Evolutionary conservation across 2,329 filamentous ascomycete species (phyloP), one percentile per base, ranked within the genome.

Genomic region (Apiospora rasikravindrae): DNA sequence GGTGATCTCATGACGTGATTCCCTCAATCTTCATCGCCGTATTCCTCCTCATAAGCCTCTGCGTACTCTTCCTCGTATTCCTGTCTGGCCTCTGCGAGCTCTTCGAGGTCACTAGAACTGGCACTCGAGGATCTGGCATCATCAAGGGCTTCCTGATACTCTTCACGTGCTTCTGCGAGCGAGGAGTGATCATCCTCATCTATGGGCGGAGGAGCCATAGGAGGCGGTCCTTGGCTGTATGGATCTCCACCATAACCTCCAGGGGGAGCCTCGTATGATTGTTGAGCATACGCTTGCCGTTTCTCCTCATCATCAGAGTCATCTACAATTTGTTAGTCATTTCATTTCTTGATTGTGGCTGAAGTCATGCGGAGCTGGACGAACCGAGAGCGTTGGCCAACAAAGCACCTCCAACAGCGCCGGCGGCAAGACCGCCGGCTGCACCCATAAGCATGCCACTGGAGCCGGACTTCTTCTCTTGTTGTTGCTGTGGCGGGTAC

Each of bases 341-440:
- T 4, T 13, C 19, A 19, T 53, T 24, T 24, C 11, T 14, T 22
- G 29, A 8, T 37, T 7, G 22, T 19, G 22, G 16, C 24, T 42
- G 42, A 37, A 64, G 11, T 24, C 13, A 22, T 37, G 22, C 42
- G 33, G 14, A 40, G 51, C 70, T 13, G 53, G 61, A 73, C 72
- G 61, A 84, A 91, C 90, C 82, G 19, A 90, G 74, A 70, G 87
- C 87, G 77, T 90, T 84, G 16, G 86, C 86, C 71, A 91, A 80
- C 47, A 90, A 77, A 4, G 88, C 90, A 67, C 89, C 90, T 14
- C 87, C 90, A 45, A 89, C 78, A 61, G 85, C 87, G 73, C 88
- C 88, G 11, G 86, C 82, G 0, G 88, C 89, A 40, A 91, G 73
- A 77, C 90, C 90, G 61, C 85, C 90, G 7, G 87, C 87, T 70